phyloP scores from a whole-genome alignment of 208 protist genomes.

The Phytomonas francai region DNA sequence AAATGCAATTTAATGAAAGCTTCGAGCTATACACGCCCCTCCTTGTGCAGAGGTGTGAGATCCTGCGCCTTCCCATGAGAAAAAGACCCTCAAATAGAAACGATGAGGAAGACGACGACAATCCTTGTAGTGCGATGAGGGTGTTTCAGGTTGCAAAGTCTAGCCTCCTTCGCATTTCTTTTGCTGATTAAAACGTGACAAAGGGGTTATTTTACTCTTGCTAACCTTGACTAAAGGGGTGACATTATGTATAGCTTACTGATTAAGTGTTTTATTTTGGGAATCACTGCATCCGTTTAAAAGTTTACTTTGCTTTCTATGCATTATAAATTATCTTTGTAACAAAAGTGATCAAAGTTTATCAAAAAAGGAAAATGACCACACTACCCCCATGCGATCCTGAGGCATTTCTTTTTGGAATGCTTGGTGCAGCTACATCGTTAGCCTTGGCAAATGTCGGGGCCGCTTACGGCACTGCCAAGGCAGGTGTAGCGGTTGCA shows the following conservation, averaged over 20 bases:
- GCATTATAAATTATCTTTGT: neutral
- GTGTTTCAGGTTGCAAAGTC: neutral
- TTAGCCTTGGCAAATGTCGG: conserved; percentile 91
- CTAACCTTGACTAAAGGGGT: neutral
- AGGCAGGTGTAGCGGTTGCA: conserved; percentile 94
- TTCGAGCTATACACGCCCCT: conserved; percentile 36
- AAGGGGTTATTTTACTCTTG: neutral
- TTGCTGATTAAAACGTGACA: neutral
- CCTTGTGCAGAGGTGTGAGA: conserved; percentile 17
- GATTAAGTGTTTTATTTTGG: neutral
- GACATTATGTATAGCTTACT: neutral
- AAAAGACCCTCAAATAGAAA: neutral
- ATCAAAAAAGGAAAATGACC: neutral
- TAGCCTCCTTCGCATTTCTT: neutral
- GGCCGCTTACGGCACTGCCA: conserved; percentile 97
- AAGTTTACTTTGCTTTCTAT: neutral
- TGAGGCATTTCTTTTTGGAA: conserved; percentile 91
- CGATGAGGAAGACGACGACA: neutral
- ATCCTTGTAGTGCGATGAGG: neutral
- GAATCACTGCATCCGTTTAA: neutral
- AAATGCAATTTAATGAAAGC: conserved; percentile 21
- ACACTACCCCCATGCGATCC: conserved; percentile 29
- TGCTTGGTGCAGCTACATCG: conserved; percentile 88
- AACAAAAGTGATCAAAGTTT: neutral
- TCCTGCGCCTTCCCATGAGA: conserved; percentile 8